Base-by-base conservation (phyloP, 2,329 filamentous ascomycete species). In the Ceratocystis smalleyi region DNA sequence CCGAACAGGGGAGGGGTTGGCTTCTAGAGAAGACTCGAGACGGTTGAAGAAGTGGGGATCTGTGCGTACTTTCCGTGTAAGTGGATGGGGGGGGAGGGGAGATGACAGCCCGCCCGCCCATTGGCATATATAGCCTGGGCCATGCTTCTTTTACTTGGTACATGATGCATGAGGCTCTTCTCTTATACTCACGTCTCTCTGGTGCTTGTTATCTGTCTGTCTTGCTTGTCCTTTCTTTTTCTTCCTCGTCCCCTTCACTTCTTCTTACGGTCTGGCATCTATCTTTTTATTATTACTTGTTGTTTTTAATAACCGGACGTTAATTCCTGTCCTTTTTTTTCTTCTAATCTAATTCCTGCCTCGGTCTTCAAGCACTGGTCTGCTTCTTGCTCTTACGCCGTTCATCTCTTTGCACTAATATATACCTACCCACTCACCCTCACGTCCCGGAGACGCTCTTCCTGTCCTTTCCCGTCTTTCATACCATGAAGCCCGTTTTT, bases 281-380 rank as follows among this genome's bases (percentile, higher is more conserved):
- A 64, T 68, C 71, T 51, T 59, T 67, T 64, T 65, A 51, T 67
- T 64, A 59, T 61, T 47, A n/a, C 67, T 57, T 68, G 66, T 68
- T 67, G 66, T 64, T 68, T 68, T 67, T 69, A 68, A 65, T 67
- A 67, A 70, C 69, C 64, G 67, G 67, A 69, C 35, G 12, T 67
- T 67, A 65, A 69, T 70, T 69, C 68, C 69, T 69, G 70, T 71
- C 69, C 70, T 71, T 51, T 43, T 63, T 43, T 43, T 63, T 35
- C 1, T 45, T n/a, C n/a, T 43, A 57, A 43, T 30, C 17, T 30
- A 22, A 24, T 72, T 73, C 70, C 68, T 70, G 49, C 60, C 45
- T 43, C 30, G 40, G 71, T 68, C 67, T 69, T 69, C 73, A 78
- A 79, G 77, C 77, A 74, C 77, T 77, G 77, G 77, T 78, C 76